phyloP scores from a whole-genome alignment of 2,329 filamentous ascomycete genomes.

The Apiospora malaysiana region DNA sequence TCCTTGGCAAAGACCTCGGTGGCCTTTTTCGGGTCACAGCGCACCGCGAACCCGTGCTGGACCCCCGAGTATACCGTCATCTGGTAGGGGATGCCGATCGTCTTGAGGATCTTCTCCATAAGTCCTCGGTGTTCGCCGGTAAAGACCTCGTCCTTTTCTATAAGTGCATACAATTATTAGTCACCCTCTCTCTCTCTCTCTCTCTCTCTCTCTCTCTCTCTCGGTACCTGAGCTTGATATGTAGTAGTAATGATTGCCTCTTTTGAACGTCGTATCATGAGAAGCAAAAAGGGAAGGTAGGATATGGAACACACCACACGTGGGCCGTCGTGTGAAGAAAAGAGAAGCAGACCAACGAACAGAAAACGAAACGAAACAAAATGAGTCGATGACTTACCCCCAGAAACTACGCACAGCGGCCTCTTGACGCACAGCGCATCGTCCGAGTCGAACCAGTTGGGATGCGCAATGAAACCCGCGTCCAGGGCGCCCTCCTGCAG shows the following conservation, averaged over 20 bases:
- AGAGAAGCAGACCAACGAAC: neutral
- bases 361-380: neutral
- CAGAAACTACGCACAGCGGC: slow-evolving; percentile 55
- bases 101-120: slow-evolving; percentile 62
- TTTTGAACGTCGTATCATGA: neutral
- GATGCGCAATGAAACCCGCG: slow-evolving; percentile 55
- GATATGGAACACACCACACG: neutral
- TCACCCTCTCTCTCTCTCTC: neutral
- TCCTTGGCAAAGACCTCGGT: slow-evolving; percentile 55
- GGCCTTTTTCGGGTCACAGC: slow-evolving; percentile 63
- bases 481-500: slow-evolving; percentile 49
- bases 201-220: neutral
- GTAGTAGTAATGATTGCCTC: no score
- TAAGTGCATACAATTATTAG: neutral
- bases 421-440: slow-evolving; percentile 51
- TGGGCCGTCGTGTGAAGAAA: neutral
- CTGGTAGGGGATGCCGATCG: slow-evolving; percentile 67
- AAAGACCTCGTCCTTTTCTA: slow-evolving; percentile 60
- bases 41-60: slow-evolving; percentile 74
- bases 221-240: neutral
- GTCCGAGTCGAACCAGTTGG: slow-evolving; percentile 51
- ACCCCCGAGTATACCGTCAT: slow-evolving; percentile 74
- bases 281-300: neutral
- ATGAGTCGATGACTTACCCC: slow-evolving; percentile 38
- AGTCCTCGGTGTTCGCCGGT: slow-evolving; percentile 63